phyloP scores from a whole-genome alignment of 78 protist genomes.

The Trichosphaerium sp. region DNA sequence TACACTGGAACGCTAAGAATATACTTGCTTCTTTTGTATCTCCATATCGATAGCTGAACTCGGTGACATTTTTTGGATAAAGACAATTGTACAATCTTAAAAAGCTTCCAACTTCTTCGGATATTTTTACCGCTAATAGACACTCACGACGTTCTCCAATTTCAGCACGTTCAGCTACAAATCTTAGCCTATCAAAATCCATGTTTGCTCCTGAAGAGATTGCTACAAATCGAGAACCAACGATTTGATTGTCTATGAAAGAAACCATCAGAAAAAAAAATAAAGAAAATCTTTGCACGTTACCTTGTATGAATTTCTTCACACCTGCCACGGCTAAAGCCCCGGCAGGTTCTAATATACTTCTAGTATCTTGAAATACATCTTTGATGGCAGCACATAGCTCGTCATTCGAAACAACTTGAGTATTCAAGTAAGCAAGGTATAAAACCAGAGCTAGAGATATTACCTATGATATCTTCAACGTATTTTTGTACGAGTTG shows the following conservation, averaged over 20 bases:
- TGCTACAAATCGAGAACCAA: constrained; percentile 7
- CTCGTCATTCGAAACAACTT: too few species aligned
- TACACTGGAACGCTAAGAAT: neutral
- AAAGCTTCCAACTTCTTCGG: constrained; percentile 17
- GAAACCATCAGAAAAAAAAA: neutral
- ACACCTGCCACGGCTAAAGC: constrained; percentile 54
- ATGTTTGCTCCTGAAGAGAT: constrained; percentile 40
- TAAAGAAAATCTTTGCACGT: neutral
- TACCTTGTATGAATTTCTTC: neutral
- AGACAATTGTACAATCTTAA: neutral
- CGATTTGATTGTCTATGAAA: neutral
- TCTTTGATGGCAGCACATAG: constrained; percentile 62
- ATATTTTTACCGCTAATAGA: constrained; percentile 2
- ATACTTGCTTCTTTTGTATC: constrained; percentile 9
- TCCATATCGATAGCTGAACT: constrained; percentile 25
- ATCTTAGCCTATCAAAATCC: constrained; percentile 47
- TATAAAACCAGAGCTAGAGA: too few species aligned
- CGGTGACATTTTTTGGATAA: constrained; percentile 22
- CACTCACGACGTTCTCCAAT: neutral
- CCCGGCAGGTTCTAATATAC: constrained; percentile 60
- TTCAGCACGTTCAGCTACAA: constrained; percentile 49
- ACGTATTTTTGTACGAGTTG: constrained; percentile 11
- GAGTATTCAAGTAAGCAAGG: too few species aligned
- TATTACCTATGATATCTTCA: too few species aligned
- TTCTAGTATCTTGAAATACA: constrained; percentile 21